A percentile compares a stretch with the other conserved stretches of the same genome.
phyloP scores from a whole-genome alignment of 2,329 filamentous ascomycete genomes.

The Trichophyton rubrum region DNA sequence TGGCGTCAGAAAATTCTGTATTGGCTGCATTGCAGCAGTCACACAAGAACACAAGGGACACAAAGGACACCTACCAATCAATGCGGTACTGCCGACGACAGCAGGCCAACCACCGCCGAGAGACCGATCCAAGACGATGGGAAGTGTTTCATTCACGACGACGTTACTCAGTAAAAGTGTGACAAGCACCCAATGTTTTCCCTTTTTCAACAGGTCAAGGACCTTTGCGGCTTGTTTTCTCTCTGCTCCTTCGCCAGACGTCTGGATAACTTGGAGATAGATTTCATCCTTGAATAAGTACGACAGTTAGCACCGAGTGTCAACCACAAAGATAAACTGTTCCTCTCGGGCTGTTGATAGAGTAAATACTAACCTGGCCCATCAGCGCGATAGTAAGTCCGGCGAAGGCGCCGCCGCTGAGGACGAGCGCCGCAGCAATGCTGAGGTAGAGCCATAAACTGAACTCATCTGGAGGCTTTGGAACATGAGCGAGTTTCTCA shows the following conservation, averaged over 20 bases:
- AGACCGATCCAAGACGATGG: conserved; percentile 86
- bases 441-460: conserved; percentile 70
- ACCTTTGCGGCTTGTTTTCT: conserved; percentile 75
- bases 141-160: conserved; percentile 92
- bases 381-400: conserved; percentile 63
- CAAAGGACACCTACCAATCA: conserved; percentile 59
- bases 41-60: neutral
- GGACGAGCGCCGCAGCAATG: conserved; percentile 65
- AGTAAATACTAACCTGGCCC: conserved; percentile 39
- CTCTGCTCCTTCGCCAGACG: conserved; percentile 73
- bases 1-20: neutral
- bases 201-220: conserved; percentile 63
- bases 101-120: conserved; percentile 90
- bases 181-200: conserved; percentile 97
- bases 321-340: too few species aligned
- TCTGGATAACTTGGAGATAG: conserved; percentile 86
- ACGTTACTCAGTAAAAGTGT: conserved; percentile 90
- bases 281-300: conserved; percentile 61
- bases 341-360: neutral
- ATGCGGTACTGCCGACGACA: conserved; percentile 78
- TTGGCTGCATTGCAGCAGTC: neutral
- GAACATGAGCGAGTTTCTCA: conserved; percentile 29
- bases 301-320: neutral
- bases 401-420: conserved; percentile 85
- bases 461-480: conserved; percentile 41